These are phyloP conservation scores for Cinnamomum micranthum DNA, from an alignment of 164 flowering plant genomes.

Conservation along the genomic window DNA sequence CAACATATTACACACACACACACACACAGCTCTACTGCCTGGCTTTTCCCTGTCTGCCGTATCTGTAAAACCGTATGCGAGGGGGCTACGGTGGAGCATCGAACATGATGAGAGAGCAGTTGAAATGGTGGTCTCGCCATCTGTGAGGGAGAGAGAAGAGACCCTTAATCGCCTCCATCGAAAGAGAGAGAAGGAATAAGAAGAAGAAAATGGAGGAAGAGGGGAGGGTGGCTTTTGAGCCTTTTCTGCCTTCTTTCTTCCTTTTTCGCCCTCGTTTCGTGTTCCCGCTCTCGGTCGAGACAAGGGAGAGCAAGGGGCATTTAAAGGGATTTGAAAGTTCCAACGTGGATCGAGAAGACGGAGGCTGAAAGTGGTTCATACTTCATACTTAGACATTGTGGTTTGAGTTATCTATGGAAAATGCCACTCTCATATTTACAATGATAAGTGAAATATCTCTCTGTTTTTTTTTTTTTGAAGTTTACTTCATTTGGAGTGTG, in stretches of 20 bases:
- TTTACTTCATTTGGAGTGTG: no score
- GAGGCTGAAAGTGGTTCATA: not conserved
- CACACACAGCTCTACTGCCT: conserved; percentile 6
- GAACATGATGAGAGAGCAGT: not conserved
- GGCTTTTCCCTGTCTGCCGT: conserved; percentile 19
- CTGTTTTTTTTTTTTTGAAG: no score
- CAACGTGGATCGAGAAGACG: not conserved
- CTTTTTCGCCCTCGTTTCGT: no score
- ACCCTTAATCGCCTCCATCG: conserved; percentile 2
- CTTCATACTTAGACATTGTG: not conserved
- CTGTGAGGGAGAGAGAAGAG: not conserved
- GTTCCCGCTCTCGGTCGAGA: no score
- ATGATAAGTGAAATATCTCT: no score
- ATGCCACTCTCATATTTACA: not conserved
- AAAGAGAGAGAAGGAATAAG: not conserved
- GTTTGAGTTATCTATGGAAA: not conserved
- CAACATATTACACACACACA: not conserved
- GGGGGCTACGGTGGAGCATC: conserved; percentile 2
- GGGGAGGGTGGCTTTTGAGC: no score
- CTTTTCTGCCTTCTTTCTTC: no score
- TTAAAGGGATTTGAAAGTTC: conserved; percentile 6
- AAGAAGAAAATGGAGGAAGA: not conserved
- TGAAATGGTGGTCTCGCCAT: conserved; percentile 6
- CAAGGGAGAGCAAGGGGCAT: not conserved
- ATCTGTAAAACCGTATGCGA: conserved; percentile 10